Conservation (phyloP, 306 rosid species). For the Inga oerstediana region DNA sequence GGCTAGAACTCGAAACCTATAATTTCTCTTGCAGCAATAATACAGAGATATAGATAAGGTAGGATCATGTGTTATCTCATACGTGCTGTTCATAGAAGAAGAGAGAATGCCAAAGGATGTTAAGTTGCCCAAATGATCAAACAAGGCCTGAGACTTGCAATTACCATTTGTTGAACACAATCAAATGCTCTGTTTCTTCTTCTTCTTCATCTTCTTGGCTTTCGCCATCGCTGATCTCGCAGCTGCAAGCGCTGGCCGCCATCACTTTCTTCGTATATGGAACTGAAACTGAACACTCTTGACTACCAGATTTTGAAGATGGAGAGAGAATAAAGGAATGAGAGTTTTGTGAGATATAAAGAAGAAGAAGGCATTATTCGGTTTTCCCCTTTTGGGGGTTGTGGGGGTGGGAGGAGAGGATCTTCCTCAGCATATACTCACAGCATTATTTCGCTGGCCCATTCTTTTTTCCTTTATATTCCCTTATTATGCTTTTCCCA, state of each 20-base stretch:
- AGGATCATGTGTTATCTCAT: conserved; percentile 8
- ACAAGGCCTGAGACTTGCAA: conserved; percentile 41
- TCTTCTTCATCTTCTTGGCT: conserved; percentile 26
- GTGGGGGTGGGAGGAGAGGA: conserved; percentile 48
- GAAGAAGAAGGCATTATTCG: conserved; percentile 27
- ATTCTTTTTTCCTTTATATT: conserved; percentile 28
- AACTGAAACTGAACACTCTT: background rate
- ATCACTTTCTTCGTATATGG: conserved; percentile 22
- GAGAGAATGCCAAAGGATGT: conserved; percentile 71
- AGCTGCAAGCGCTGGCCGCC: conserved; percentile 19
- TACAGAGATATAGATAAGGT: conserved; percentile 11
- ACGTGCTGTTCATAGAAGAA: conserved; percentile 26
- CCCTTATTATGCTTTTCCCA: conserved; percentile 36
- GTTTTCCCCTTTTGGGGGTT: background rate
- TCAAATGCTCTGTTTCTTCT: background rate
- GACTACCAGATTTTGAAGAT: background rate
- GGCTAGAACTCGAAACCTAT: conserved; percentile 13
- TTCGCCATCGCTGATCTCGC: conserved; percentile 31
- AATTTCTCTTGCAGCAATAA: conserved; percentile 19
- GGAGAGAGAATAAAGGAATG: conserved; percentile 36
- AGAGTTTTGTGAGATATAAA: conserved; percentile 38
- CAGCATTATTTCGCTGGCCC: conserved; percentile 62
- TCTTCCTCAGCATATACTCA: conserved; percentile 73
- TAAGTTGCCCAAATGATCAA: conserved; percentile 73
- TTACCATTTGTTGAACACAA: conserved; percentile 31